Conservation (phyloP, 345 rosid species). For the Leavenworthia alabamica region DNA sequence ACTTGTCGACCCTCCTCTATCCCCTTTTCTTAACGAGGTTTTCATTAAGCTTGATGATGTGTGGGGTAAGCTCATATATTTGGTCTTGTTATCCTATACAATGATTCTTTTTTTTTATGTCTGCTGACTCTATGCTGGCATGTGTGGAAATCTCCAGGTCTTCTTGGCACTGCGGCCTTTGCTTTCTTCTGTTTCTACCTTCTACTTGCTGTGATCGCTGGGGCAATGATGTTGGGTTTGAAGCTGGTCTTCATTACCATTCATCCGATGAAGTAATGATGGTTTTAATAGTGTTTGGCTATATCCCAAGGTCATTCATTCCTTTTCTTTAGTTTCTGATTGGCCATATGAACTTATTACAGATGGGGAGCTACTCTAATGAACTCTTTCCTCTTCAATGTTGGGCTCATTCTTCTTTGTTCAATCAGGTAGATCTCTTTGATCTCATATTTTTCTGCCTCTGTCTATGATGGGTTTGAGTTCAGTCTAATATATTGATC, state of each 20-base stretch:
- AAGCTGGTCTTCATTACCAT: slow-evolving; percentile 89
- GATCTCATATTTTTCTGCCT: not conserved
- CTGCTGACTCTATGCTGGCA: slow-evolving; percentile 2
- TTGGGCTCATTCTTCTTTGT: slow-evolving; percentile 85
- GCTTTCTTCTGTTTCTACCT: slow-evolving; percentile 99
- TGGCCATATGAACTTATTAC: slow-evolving; percentile 20
- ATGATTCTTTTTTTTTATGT: not conserved
- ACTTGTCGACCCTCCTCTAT: slow-evolving; percentile 77
- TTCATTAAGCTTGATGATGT: slow-evolving; percentile 91
- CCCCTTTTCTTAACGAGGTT: slow-evolving; percentile 88
- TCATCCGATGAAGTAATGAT: slow-evolving; percentile 96
- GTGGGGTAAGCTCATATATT: slow-evolving; percentile 61
- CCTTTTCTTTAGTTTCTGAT: slow-evolving; percentile 26
- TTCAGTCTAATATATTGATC: not conserved
- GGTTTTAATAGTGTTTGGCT: slow-evolving; percentile 11
- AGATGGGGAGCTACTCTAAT: slow-evolving; percentile 99
- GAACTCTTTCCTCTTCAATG: slow-evolving; percentile 99
- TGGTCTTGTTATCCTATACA: not conserved
- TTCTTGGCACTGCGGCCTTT: slow-evolving; percentile 94
- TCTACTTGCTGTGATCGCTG: slow-evolving; percentile 92
- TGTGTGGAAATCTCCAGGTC: slow-evolving; percentile 50
- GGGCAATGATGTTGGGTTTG: slow-evolving; percentile 97
- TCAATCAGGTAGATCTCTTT: slow-evolving; percentile 64
- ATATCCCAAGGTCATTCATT: not conserved
- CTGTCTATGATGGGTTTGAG: not conserved